Conservation (phyloP, 352 stramenopile species). For the Pythium aristosporum region DNA sequence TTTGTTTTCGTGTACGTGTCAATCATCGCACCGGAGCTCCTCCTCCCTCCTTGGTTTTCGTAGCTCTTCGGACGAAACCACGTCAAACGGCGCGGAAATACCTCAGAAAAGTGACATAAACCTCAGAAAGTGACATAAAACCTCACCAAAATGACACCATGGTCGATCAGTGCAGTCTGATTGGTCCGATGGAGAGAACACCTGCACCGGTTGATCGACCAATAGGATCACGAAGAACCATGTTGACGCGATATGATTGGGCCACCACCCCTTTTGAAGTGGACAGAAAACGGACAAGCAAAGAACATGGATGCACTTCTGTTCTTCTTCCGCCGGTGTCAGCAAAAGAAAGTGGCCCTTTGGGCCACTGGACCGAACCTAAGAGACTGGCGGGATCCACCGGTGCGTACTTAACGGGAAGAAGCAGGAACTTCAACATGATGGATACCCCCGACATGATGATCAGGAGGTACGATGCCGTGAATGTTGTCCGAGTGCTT, state of each 20-base stretch:
- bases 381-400: background rate
- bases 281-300: conserved; percentile 4
- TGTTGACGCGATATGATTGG: conserved; percentile 3
- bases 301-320: conserved; percentile 9
- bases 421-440: conserved; percentile 2
- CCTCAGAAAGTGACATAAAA: conserved; percentile 14
- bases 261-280: background rate
- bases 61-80: background rate
- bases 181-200: conserved; percentile 28
- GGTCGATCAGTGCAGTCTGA: background rate
- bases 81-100: conserved; percentile 2
- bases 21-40: background rate
- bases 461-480: background rate
- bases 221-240: conserved; percentile 2
- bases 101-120: conserved; percentile 5
- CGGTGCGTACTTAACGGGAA: background rate
- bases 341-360: background rate
- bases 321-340: background rate
- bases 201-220: conserved; percentile 13
- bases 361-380: background rate
- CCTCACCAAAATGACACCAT: conserved; percentile 8
- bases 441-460: background rate
- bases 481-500: conserved; percentile 6
- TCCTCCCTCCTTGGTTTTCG: background rate
- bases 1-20: conserved; percentile 21